phyloP scores from a whole-genome alignment of 139 green algal species.

The Tetratostichococcus sp. region DNA sequence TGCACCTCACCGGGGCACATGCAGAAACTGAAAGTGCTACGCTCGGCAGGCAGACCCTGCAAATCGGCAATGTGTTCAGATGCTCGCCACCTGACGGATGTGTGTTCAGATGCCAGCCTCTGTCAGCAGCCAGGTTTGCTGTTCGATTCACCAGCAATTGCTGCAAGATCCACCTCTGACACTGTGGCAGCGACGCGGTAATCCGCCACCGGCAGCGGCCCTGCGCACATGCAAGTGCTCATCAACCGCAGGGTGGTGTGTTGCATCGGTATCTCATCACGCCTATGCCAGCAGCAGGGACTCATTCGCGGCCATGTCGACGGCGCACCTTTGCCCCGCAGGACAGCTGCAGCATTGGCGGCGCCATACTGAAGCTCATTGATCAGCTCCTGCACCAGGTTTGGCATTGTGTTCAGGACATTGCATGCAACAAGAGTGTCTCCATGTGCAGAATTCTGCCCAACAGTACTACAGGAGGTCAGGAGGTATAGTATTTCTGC shows the following conservation, averaged over 20 bases:
- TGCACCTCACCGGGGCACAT: conserved; percentile 73
- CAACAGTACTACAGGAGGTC: too few species aligned
- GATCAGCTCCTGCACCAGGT: conserved; percentile 32
- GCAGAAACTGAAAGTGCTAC: conserved; percentile 72
- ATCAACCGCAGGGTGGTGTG: too few species aligned
- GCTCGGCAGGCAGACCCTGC: background rate
- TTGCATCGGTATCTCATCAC: too few species aligned
- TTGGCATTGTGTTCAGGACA: too few species aligned
- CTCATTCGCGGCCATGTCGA: background rate
- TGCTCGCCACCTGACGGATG: too few species aligned
- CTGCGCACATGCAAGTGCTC: conserved; percentile 3
- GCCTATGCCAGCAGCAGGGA: background rate
- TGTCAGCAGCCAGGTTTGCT: too few species aligned
- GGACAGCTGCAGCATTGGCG: conserved; percentile 44
- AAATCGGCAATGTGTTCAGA: background rate
- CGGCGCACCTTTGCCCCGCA: conserved; percentile 40
- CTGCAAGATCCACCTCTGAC: background rate
- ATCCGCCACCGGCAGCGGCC: conserved; percentile 72
- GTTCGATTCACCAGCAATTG: too few species aligned
- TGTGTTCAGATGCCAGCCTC: too few species aligned
- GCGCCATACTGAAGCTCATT: conserved; percentile 65
- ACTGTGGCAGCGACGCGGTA: conserved; percentile 59
- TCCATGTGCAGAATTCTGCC: too few species aligned
- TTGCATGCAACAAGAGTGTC: too few species aligned
- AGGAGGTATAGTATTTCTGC: too few species aligned